Base-by-base conservation (phyloP, 352 stramenopile species). In the Globisporangium lucens region DNA sequence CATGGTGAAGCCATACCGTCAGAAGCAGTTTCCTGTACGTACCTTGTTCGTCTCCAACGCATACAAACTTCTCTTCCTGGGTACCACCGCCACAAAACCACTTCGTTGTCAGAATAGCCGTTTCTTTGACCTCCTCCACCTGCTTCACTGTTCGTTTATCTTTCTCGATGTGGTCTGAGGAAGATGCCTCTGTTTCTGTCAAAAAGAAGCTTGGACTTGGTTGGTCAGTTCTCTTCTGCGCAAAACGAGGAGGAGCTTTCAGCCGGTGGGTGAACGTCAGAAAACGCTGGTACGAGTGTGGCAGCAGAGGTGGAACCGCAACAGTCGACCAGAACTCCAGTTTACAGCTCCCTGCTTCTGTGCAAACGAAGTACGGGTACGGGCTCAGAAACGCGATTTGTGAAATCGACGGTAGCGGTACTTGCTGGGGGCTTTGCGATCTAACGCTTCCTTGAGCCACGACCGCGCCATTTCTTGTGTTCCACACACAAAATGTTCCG, bases 401-500 rank as follows among this genome's bases (percentile, higher is more conserved):
- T 7, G 66, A 58, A 52, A 77, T 69, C n/a, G 71, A 61, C 3
- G 46, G 13, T 8, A 24, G 17, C 15, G 33, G 2, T 17, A 9
- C 29, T 36, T 51, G 8, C 3, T 66, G 41, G 22, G 13, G 17
- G 38, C 33, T 29, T 12, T 17, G 36, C 2, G 15, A 51, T 0
- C 36, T 24, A 35, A 12, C 56, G 0, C 43, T 73, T 41, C 52
- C 75, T 57, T 78, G 69, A 27, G 63, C 74, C 20, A 78, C 33
- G 2, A 86, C 68, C 3, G 70, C 60, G 0, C 64, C 73, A 57
- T 80, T 82, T 41, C 75, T 73, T 10, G 84, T 29, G 59, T 83
- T 84, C 80, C 80, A 89, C 6, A 81, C 65, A 30, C 79, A 87
- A 51, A 87, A 84, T 0, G 61, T 75, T 0, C 61, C 67, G 35